Evolutionary conservation across 2,329 filamentous ascomycete species (phyloP).

Genomic region (Diaporthe australafricana): DNA sequence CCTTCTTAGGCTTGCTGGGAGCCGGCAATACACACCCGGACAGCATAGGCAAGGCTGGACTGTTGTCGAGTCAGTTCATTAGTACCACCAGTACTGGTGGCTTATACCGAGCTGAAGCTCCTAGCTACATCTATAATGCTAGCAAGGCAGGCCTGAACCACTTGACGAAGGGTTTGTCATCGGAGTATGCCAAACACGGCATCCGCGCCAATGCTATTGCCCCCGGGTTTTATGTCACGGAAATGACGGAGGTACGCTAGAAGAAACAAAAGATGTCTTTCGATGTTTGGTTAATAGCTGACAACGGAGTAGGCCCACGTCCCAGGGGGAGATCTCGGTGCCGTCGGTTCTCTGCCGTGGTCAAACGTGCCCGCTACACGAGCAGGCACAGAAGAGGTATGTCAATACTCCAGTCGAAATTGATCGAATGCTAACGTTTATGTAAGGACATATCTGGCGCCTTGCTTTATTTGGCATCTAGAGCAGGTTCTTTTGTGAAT

Average conservation of each 20-base stretch:
- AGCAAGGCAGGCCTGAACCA: not conserved
- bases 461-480: not conserved
- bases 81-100: not conserved
- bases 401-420: not conserved
- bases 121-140: not conserved
- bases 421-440: not conserved
- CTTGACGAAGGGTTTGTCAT: not conserved
- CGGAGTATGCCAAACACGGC: not conserved
- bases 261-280: not conserved
- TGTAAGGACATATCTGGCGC: not conserved
- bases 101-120: not conserved
- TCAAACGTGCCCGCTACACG: not conserved
- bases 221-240: not conserved
- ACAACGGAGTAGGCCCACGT: not conserved
- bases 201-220: not conserved
- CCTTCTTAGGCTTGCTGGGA: not conserved
- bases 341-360: not conserved
- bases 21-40: not conserved
- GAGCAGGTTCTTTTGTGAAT: not conserved
- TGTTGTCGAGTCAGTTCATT: not conserved
- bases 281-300: not conserved
- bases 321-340: not conserved
- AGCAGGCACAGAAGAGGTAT: not conserved
- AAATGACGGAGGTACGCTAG: not conserved
- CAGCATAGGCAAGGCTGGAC: not conserved